Evolutionary conservation across 2,329 filamentous ascomycete genomes (phyloP), one percentile per base, ranked within the genome.

Genomic region (Calonectria ilicicola): DNA sequence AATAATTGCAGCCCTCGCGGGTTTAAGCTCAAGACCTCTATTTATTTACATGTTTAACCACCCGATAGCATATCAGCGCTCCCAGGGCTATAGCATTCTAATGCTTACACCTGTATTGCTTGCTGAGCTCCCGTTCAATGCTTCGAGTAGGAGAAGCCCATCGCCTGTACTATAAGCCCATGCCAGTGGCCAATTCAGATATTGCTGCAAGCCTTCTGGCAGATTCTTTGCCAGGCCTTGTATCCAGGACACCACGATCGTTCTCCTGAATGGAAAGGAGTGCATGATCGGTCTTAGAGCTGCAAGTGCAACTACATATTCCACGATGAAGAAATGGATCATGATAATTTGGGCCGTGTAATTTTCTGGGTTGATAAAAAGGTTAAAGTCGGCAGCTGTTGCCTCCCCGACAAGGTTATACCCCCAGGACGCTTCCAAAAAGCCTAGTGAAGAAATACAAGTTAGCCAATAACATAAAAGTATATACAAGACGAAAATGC

Each of bases 291-390:
- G 35, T 26, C 40, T 38, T 40, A 76, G 44, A 0, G 74, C 66
- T 5, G 65, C 47, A 14, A 60, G 38, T 0, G 47, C 70, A 5
- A 75, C 38, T 2, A 67, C 26, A 29, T 75, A 72, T 32, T 76
- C 75, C 2, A 76, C 51, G 4, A 72, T 47, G 47, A 76, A 75
- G 42, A 76, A 76, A 35, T 76, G 75, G 1, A 27, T 42, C 64
- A 74, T 40, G n/a, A 75, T 64, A 29, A 76, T 67, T n/a, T 72
- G 71, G 1, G 73, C 66, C 2, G 47, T 47, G 15, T 69, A 47
- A 29, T 76, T 76, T 8, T 42, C 47, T 1, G 66, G 46, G 1
- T 72, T 60, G 26, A 69, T 66, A 26, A 76, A 75, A 7, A 65
- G 51, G 3, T 58, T 69, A n/a, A 75, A 76, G 3, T 75, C 73